Base-by-base conservation (phyloP, 116 monocot species). In the Cymodocea nodosa region DNA sequence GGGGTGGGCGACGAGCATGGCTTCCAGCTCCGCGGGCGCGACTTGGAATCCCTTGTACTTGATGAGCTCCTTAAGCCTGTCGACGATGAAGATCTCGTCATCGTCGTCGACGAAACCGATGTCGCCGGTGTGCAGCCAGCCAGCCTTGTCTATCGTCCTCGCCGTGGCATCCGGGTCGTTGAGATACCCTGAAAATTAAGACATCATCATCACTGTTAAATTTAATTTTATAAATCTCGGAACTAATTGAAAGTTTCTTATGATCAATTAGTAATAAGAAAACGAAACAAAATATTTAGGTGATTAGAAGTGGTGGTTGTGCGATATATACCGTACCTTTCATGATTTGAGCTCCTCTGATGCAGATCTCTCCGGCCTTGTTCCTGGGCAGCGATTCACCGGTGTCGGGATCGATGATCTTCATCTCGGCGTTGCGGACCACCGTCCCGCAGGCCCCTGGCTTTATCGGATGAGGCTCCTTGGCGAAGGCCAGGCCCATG, bases 361-460 rank as follows among this genome's bases (percentile, higher is more conserved):
- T 79, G 76, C 83, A 83, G 56, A 83, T 83, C 72, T 83, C 83
- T 1, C 83, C 83, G 22, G 69, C 52, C 39, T 76, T 64, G 66
- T 79, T 76, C 30, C 73, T 75, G 7, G 79, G 79, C 13, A 83
- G 66, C 12, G 79, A 83, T 5, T 2, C 44, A 4, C 83, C 79
- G 14, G 83, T 73, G 34, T 79, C 76, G 2, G 83, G 75, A 18
- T 83, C 79, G 14, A 73, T 65, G 62, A 83, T 73, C 76, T 79
- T 83, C 30, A 83, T 59, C 83, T 83, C 79, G 34, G 83, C 79
- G 40, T 83, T 83, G 12, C 83, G 51, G 40, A 83, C 72, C 14
- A 83, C 79, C 14, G 83, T 83, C 50, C 83, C 83, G 60, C 83
- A 83, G 9, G 83, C 34, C 0, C 83, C 83, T 2, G 83, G 73